Conservation (phyloP, 2,329 filamentous ascomycete species). For the Neofusicoccum sp. region DNA sequence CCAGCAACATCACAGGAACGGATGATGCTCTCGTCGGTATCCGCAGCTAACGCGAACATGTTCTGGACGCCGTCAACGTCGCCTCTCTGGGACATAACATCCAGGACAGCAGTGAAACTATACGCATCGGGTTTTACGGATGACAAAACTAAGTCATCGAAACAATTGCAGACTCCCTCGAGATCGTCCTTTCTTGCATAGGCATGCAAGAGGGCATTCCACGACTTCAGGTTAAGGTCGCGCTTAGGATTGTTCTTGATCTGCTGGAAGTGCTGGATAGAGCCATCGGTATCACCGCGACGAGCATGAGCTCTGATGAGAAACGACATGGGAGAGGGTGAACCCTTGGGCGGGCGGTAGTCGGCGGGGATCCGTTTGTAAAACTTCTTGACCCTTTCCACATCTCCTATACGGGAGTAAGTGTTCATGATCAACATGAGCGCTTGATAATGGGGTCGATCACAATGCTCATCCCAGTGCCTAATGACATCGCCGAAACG, state of each 20-base stretch:
- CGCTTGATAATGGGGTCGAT: background rate
- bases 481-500: background rate
- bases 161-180: constrained; percentile 62
- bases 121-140: constrained; percentile 56
- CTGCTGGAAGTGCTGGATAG: constrained; percentile 61
- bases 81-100: constrained; percentile 66
- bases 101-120: constrained; percentile 73
- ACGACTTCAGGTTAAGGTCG: constrained; percentile 59
- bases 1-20: background rate
- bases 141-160: constrained; percentile 57
- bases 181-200: constrained; percentile 66
- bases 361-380: background rate
- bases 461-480: background rate
- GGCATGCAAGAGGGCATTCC: constrained; percentile 76
- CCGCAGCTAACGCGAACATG: constrained; percentile 59
- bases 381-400: background rate
- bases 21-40: background rate
- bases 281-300: constrained; percentile 61
- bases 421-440: background rate
- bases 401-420: background rate
- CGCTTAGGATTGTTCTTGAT: constrained; percentile 57
- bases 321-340: background rate
- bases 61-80: constrained; percentile 69
- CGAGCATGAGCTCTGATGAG: constrained; percentile 71
- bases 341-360: background rate